Base-by-base conservation (phyloP, 192 early-diverging fungal genomes). In the Coemansia reversa region DNA sequence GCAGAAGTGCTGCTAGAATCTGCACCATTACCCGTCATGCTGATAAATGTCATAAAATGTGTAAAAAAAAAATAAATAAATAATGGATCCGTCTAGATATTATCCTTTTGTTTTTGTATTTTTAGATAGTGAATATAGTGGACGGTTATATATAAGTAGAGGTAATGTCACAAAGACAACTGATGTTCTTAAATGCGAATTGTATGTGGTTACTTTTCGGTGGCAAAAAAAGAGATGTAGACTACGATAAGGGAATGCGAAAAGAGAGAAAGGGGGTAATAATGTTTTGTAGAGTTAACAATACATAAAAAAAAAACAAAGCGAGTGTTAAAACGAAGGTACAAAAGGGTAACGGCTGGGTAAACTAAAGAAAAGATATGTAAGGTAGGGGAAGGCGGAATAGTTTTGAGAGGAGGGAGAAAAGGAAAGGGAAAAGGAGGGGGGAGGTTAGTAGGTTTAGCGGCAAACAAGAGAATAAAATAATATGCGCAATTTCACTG, bases 281-380 rank as follows among this genome's bases (percentile, higher is more conserved):
- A n/a, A 5, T n/a, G 20, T 25, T n/a, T 20, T 45, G 54, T 56
- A 48, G 45, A 11, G 47, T 30, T 58, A 59, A 49, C 49, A 66
- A 39, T 59, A 53, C 65, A 66, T 66, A 47, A 27, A 66, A 27
- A 39, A 47, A 27, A 66, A 27, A 39, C n/a, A 45, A 50, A 39
- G 33, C 20, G 53, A 51, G 18, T 60, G 11, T 45, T 4, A 45
- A 60, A 29, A 49, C 39, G n/a, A 47, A 47, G 30, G 28, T 47
- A 12, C 33, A 50, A 28, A 52, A 4, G 14, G 27, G 7, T 22
- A 51, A 51, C 20, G 58, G 53, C 29, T 20, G 47, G n/a, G 27
- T 33, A 29, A 27, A 27, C 27, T 27, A 27, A 23, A 30, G 11
- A 61, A 48, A 32, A 23, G 49, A 32, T 35, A 11, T 11, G 1